Conservation (phyloP, 2,329 filamentous ascomycete genomes). For the Aspergillus sp. region DNA sequence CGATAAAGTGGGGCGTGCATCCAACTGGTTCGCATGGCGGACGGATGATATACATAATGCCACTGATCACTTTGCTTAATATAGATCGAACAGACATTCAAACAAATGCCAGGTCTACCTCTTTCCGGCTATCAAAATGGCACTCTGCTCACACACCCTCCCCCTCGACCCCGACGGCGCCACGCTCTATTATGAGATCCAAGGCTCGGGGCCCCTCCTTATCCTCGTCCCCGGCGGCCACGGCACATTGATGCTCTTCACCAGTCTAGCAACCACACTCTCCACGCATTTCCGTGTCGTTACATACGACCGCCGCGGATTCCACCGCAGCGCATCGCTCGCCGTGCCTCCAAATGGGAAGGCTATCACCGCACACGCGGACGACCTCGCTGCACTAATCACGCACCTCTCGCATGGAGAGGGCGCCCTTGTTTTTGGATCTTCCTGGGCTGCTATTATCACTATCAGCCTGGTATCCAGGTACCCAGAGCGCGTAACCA, state of each 20-base stretch:
- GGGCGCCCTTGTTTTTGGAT: neutral
- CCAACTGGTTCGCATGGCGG: neutral
- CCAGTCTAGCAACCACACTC: neutral
- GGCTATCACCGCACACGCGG: neutral
- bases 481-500: neutral
- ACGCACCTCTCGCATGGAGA: neutral
- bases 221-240: conserved; percentile 3
- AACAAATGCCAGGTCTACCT: too few relatives aligned
- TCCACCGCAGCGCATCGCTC: neutral
- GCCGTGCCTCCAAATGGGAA: neutral
- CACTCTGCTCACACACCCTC: neutral
- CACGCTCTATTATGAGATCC: neutral
- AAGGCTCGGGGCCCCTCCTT: neutral
- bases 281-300: neutral
- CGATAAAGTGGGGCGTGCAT: too few relatives aligned
- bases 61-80: too few relatives aligned
- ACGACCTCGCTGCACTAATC: neutral
- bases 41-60: neutral
- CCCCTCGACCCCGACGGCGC: neutral
- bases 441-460: neutral
- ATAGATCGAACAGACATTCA: too few relatives aligned
- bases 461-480: neutral
- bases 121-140: neutral
- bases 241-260: conserved; percentile 2
- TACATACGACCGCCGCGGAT: neutral